Conservation (phyloP, 1,284 basidiomycete species). For the Moesziomyces sp. region DNA sequence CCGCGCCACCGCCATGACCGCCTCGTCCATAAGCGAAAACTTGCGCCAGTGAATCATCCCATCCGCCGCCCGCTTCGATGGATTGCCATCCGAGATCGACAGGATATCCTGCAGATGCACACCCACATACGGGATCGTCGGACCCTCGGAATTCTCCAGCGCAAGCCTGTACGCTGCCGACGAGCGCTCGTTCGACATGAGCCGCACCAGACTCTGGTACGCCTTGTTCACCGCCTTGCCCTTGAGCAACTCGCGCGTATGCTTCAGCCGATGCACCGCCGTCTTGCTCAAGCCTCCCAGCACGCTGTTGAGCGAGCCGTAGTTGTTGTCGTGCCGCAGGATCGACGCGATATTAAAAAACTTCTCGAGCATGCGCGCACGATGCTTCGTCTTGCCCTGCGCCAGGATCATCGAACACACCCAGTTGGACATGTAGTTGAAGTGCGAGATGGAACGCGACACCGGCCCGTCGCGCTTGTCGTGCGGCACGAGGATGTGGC, state of each 20-base stretch:
- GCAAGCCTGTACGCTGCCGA: slow-evolving; percentile 59
- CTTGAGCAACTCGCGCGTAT: slow-evolving; percentile 55
- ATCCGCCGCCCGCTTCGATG: slow-evolving; percentile 45
- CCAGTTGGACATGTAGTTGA: slow-evolving; percentile 64
- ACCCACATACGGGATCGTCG: slow-evolving; percentile 61
- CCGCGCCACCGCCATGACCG: slow-evolving; percentile 54
- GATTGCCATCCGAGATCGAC: slow-evolving; percentile 61
- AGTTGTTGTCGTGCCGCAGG: slow-evolving; percentile 58
- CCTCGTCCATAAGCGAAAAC: slow-evolving; percentile 62
- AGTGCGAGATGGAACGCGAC: slow-evolving; percentile 58
- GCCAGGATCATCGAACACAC: slow-evolving; percentile 62
- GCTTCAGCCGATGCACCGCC: slow-evolving; percentile 55
- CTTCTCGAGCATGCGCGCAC: slow-evolving; percentile 61
- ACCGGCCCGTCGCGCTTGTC: slow-evolving; percentile 54
- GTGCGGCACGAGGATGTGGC: slow-evolving; percentile 57
- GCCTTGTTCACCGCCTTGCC: slow-evolving; percentile 56
- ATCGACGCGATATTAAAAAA: slow-evolving; percentile 61
- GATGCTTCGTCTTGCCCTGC: slow-evolving; percentile 57
- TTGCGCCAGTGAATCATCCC: slow-evolving; percentile 62
- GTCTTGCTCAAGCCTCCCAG: slow-evolving; percentile 60
- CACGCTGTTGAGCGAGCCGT: slow-evolving; percentile 59
- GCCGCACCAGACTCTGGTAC: slow-evolving; percentile 49
- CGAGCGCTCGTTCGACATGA: slow-evolving; percentile 59
- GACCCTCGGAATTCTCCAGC: slow-evolving; percentile 56
- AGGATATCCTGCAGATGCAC: slow-evolving; percentile 63